Evolutionary conservation across 768 basidiomycete species (phyloP), one percentile per base, ranked within the genome.

Genomic region (Thelephora ganbajun): DNA sequence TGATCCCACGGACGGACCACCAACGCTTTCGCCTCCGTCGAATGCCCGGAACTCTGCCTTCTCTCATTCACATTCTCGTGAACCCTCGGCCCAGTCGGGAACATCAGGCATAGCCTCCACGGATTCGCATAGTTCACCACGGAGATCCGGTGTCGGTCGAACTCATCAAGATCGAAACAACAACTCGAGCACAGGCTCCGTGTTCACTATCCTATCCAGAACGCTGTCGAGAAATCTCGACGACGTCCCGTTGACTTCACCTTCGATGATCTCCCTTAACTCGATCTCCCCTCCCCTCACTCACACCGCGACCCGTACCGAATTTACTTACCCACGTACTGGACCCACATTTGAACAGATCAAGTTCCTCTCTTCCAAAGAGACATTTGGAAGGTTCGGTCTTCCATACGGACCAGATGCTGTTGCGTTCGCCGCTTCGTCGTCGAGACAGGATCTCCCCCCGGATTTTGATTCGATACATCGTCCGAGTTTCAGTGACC

Each of bases 331-430:
- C 54, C 83, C 82, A 1, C 70, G 70, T 53, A 53, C 68, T 6
- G 81, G 80, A 0, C 76, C 76, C 2, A 83, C 81, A 6, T 71
- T 79, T 0, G 74, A 75, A 36, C 73, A 76, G 53, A 61, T 90
- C 50, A 79, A 72, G 57, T 65, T 86, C 48, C 80, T 90, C 48
- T 76, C 80, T 37, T 79, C 75, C 1, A 63, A 79, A 41, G 82
- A 86, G 54, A 69, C 70, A 2, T 68, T 88, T 50, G 75, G 72
- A 34, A 68, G 73, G 50, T 90, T 87, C 54, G 83, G 82, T 1
- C 65, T 82, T 48, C 87, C 87, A 18, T 89, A 84, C 54, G 85
- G 86, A 0, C 62, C 73, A 11, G 85, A 80, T 56, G 86, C 84
- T 3, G 68, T 82, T 23, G 79, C 79, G 30, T 83, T 68, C 56